A percentile compares a stretch with the other conserved stretches of the same genome.
Evolutionary conservation across 75 land plant species (phyloP).

Genomic region (Azolla pinnata): DNA sequence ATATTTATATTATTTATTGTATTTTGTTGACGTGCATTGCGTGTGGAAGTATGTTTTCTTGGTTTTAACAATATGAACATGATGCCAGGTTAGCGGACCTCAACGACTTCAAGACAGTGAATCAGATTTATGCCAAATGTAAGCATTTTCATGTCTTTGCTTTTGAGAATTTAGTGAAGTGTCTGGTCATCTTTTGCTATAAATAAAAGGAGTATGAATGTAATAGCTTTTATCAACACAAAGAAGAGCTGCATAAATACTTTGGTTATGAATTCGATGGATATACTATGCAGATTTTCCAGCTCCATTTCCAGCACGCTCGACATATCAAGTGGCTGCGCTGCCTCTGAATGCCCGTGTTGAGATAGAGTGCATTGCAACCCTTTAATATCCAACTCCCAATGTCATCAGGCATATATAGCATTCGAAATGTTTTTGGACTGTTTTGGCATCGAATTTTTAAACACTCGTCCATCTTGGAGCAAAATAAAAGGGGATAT

Average conservation of each 20-base stretch:
- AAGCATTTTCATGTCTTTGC: constrained; percentile 19
- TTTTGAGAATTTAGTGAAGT: not conserved
- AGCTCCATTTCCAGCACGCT: constrained; percentile 74
- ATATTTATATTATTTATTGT: not conserved
- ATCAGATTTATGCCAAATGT: constrained; percentile 93
- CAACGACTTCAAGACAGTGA: constrained; percentile 84
- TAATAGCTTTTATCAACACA: not conserved
- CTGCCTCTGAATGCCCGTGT: constrained; percentile 73
- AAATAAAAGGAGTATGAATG: not conserved
- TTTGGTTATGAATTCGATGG: not conserved
- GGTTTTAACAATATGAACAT: no score
- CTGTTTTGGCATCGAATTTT: no score
- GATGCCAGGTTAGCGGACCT: constrained; percentile 86
- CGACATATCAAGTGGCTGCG: constrained; percentile 93
- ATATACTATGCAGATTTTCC: constrained; percentile 55
- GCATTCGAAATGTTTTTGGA: no score
- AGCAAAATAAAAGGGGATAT: no score
- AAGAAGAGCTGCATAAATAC: no score
- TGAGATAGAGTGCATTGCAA: constrained; percentile 95
- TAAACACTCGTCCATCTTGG: no score
- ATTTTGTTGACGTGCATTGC: not conserved
- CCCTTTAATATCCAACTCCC: constrained; percentile 37
- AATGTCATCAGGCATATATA: no score
- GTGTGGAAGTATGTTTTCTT: no score
- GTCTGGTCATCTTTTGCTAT: no score